These are phyloP conservation scores for Phytopythium cucurbitacearum DNA, from an alignment of 352 stramenopile genomes.

Conservation along the genomic window DNA sequence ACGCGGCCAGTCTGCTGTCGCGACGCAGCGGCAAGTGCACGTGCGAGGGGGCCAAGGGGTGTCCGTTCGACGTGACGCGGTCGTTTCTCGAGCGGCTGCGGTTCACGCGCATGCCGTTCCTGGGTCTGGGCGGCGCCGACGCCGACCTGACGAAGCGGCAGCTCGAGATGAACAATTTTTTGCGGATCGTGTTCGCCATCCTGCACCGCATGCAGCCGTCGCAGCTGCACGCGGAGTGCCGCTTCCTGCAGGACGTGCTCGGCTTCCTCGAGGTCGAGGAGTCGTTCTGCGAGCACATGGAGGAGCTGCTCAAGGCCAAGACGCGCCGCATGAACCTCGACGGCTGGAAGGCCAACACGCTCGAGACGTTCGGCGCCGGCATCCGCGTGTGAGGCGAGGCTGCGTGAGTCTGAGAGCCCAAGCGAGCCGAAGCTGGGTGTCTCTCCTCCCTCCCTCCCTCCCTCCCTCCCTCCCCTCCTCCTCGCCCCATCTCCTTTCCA, in stretches of 20 bases:
- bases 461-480: background rate
- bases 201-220: constrained; percentile 70
- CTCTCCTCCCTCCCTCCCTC: too few relatives aligned
- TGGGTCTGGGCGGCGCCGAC: constrained; percentile 38
- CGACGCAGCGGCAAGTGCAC: constrained; percentile 42
- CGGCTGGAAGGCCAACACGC: constrained; percentile 73
- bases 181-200: constrained; percentile 77
- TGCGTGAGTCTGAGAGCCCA: background rate
- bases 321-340: constrained; percentile 66
- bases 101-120: constrained; percentile 73
- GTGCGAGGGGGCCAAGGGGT: constrained; percentile 51
- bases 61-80: constrained; percentile 65
- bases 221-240: constrained; percentile 63
- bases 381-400: constrained; percentile 39
- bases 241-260: constrained; percentile 79
- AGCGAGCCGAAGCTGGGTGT: too few relatives aligned
- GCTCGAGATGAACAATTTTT: constrained; percentile 80
- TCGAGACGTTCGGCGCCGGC: constrained; percentile 72
- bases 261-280: constrained; percentile 76
- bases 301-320: constrained; percentile 59
- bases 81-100: constrained; percentile 71
- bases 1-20: constrained; percentile 28
- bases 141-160: constrained; percentile 58
- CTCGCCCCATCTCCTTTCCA: background rate
- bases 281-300: constrained; percentile 64